Conservation (phyloP, 768 basidiomycete genomes). For the Naganishia antarctica region DNA sequence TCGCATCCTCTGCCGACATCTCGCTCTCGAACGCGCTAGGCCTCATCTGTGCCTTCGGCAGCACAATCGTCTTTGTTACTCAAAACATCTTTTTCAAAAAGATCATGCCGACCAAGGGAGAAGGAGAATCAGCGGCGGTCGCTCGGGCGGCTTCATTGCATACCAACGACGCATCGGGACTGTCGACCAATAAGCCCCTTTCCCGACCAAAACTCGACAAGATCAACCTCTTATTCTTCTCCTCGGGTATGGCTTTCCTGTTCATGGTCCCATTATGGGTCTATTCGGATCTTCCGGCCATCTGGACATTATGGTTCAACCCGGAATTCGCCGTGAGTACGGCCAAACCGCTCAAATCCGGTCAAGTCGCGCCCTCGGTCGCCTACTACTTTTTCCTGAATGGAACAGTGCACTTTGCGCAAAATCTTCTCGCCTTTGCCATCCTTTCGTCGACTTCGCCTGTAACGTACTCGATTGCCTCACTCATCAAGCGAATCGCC, state of each 20-base stretch:
- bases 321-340: constrained; percentile 23
- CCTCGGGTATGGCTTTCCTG: constrained; percentile 85
- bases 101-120: constrained; percentile 66
- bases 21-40: constrained; percentile 80
- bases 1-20: constrained; percentile 89
- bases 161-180: constrained; percentile 20
- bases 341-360: constrained; percentile 22
- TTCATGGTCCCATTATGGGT: constrained; percentile 96
- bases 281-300: constrained; percentile 73
- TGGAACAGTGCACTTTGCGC: constrained; percentile 90
- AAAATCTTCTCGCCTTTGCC: constrained; percentile 96
- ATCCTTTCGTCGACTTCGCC: constrained; percentile 93
- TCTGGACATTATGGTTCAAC: constrained; percentile 55
- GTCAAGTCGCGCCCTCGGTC: constrained; percentile 56
- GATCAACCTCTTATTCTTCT: constrained; percentile 90
- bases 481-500: constrained; percentile 92
- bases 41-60: constrained; percentile 91
- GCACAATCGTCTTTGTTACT: constrained; percentile 91
- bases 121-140: constrained; percentile 30
- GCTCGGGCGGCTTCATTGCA: background rate
- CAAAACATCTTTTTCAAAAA: constrained; percentile 99
- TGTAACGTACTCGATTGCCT: constrained; percentile 97
- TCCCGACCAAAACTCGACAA: constrained; percentile 79
- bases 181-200: background rate
- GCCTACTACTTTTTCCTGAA: constrained; percentile 83